phyloP scores from a whole-genome alignment of 2,329 filamentous ascomycete species.

The Aspergillus uvarum region DNA sequence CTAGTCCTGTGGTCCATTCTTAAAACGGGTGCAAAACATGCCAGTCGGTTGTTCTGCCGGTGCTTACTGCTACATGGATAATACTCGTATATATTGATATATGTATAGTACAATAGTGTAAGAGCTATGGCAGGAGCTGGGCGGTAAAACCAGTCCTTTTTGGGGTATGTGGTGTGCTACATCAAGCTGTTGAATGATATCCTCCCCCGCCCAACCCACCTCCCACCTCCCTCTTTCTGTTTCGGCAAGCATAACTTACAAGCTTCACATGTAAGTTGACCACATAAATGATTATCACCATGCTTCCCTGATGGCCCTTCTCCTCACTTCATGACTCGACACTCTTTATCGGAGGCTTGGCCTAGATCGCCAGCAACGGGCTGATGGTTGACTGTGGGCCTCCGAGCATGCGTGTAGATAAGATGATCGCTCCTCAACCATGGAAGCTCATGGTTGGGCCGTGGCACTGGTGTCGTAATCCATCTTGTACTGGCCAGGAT shows the following conservation, averaged over 20 bases:
- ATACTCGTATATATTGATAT: too few species aligned
- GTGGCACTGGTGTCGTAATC: conserved; percentile 15
- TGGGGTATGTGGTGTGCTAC: not conserved
- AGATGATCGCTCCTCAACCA: conserved; percentile 1
- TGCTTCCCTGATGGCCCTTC: too few species aligned
- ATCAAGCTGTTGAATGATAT: not conserved
- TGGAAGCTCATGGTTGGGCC: not conserved
- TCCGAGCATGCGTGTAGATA: not conserved
- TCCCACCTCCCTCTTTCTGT: too few species aligned
- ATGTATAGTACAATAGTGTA: too few species aligned
- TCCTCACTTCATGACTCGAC: not conserved
- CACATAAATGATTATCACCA: too few species aligned
- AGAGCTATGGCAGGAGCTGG: too few species aligned
- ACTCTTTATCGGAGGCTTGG: not conserved
- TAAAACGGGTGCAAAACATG: not conserved
- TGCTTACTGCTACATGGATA: too few species aligned
- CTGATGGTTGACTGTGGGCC: too few species aligned
- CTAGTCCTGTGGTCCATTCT: not conserved
- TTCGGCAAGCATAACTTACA: too few species aligned
- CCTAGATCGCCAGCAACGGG: not conserved
- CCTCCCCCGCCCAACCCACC: not conserved
- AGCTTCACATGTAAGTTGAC: too few species aligned
- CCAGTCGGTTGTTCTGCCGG: not conserved
- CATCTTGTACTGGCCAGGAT: not conserved
- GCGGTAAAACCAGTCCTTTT: not conserved